Conservation (phyloP, 2,329 filamentous ascomycete species). For the Aureobasidium zeae region DNA sequence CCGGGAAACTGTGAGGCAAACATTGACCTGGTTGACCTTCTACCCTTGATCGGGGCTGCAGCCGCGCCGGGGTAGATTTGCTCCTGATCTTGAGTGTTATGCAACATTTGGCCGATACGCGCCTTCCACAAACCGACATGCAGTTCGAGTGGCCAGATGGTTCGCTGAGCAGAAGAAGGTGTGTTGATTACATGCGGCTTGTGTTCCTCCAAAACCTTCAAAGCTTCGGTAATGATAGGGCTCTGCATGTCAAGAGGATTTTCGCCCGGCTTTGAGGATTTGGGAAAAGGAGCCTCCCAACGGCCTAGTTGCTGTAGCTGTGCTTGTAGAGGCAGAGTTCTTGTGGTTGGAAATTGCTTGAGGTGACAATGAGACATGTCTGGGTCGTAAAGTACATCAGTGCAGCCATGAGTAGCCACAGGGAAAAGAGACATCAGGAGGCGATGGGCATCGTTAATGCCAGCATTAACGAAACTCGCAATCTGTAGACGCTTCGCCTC, state of each 20-base stretch:
- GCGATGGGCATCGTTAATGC: slow-evolving; percentile 15
- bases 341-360: not conserved
- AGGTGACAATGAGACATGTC: not conserved
- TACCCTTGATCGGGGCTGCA: not conserved
- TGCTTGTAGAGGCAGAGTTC: not conserved
- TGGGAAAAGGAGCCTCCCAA: not conserved
- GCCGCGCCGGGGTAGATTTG: not conserved
- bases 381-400: not conserved
- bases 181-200: not conserved
- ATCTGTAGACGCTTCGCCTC: slow-evolving; percentile 9
- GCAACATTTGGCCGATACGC: not conserved
- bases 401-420: not conserved
- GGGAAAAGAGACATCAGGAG: slow-evolving; percentile 10
- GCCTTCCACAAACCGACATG: not conserved
- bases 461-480: slow-evolving; percentile 10
- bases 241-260: not conserved
- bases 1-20: not conserved
- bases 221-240: not conserved
- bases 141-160: not conserved
- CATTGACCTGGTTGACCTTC: not conserved
- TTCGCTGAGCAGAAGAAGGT: not conserved
- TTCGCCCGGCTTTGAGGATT: not conserved
- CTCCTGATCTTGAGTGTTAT: not conserved
- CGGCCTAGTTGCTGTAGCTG: not conserved
- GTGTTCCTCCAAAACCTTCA: not conserved